Conservation (phyloP, 1,139 yeast genomes). For the Kodamaea sp. region DNA sequence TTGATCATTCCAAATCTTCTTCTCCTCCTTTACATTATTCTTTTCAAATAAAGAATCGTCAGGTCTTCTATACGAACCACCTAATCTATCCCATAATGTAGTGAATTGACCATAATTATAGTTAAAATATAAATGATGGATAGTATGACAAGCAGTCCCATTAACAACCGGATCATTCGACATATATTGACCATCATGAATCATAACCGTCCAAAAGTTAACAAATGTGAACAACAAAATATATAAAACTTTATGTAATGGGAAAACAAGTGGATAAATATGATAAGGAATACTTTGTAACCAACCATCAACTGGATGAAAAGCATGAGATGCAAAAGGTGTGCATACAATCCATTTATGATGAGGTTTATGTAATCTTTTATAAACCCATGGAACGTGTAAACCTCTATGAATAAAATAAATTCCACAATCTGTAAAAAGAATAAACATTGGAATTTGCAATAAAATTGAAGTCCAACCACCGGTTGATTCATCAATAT, state of each 20-base stretch:
- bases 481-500: constrained; percentile 57
- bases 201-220: constrained; percentile 97
- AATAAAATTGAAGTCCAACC: constrained; percentile 63
- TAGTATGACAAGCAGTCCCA: constrained; percentile 98
- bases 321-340: constrained; percentile 97
- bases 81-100: constrained; percentile 95
- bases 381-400: constrained; percentile 89
- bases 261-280: constrained; percentile 84
- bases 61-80: constrained; percentile 89
- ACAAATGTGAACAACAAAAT: constrained; percentile 80
- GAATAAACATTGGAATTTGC: constrained; percentile 74
- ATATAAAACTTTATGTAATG: constrained; percentile 83
- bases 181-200: constrained; percentile 95
- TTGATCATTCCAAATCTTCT: constrained; percentile 70
- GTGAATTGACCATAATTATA: constrained; percentile 98
- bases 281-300: constrained; percentile 92
- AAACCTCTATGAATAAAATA: constrained; percentile 88
- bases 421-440: constrained; percentile 92
- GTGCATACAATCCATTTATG: constrained; percentile 99
- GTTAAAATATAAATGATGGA: constrained; percentile 93
- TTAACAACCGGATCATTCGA: constrained; percentile 91
- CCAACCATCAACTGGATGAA: constrained; percentile 97
- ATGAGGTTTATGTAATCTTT: constrained; percentile 90
- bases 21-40: constrained; percentile 45
- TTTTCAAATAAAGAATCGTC: constrained; percentile 80